Evolutionary conservation across 2,329 filamentous ascomycete genomes (phyloP).

Genomic region (Daldinia sp.): DNA sequence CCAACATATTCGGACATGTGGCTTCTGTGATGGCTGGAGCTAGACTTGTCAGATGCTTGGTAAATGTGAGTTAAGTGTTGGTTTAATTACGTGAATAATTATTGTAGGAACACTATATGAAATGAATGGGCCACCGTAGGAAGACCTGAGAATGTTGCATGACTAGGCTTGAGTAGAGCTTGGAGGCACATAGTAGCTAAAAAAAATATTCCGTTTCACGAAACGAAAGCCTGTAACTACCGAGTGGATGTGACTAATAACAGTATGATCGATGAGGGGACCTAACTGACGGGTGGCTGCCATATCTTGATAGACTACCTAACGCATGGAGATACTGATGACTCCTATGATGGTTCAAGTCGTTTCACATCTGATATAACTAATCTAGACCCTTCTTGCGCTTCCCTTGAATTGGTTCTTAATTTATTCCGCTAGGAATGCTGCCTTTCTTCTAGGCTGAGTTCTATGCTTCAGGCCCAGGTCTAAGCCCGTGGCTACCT

Average conservation of each 20-base stretch:
- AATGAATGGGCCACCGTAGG: background rate
- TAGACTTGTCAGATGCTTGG: too few relatives aligned
- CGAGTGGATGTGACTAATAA: slow-evolving; percentile 7
- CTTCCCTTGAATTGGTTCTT: background rate
- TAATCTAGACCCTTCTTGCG: background rate
- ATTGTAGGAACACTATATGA: background rate
- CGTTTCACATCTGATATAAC: background rate
- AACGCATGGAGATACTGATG: background rate
- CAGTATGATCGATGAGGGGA: slow-evolving; percentile 1
- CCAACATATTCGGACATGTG: too few relatives aligned
- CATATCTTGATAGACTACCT: slow-evolving; percentile 1
- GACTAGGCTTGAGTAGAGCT: background rate
- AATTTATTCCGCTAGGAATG: background rate
- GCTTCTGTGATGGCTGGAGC: too few relatives aligned
- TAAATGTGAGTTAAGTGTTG: background rate
- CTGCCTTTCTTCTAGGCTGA: slow-evolving; percentile 3
- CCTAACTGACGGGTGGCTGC: slow-evolving; percentile 2
- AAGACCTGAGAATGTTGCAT: background rate
- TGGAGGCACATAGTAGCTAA: background rate
- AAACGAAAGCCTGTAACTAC: slow-evolving; percentile 13
- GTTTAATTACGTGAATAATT: background rate
- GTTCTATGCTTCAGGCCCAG: background rate
- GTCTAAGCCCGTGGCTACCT: background rate
- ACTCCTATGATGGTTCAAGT: background rate
- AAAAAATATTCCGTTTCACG: background rate